Evolutionary conservation across 495 filamentous ascomycete genomes (phyloP), one percentile per base, ranked within the genome.

Genomic region (Penicillium parvum): DNA sequence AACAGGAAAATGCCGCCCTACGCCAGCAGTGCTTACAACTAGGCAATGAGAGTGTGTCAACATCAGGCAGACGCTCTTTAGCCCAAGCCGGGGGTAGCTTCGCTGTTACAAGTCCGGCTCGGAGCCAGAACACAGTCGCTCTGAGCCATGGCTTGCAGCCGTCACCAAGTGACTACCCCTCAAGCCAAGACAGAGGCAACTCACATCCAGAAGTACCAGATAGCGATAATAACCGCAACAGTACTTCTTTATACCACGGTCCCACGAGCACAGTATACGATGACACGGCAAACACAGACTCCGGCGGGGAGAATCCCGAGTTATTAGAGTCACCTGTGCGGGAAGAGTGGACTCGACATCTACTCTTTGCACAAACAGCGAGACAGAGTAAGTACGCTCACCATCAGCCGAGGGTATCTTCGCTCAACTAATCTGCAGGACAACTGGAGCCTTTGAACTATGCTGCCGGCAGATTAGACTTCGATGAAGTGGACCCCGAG

Each of bases 401-500:
- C 7, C 7, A 11, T 10, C 4, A 38, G 14, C 3, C 1, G 11
- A 25, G 23, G 15, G 26, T 21, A 10, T 32, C 8, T 10, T 32
- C 41, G 29, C 47, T 16, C 1, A 4, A 18, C 8, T n/a, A 2
- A 18, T 17, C 8, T 3, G 27, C 17, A 64, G 53, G 65, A 28
- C 61, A 67, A 36, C 26, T 60, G 14, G 64, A 65, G 17, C 42
- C 51, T 1, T 37, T 64, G n/a, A 58, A 67, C 25, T 41, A 64
- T 15, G 37, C 50, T 1, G 41, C 45, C 2, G 43, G 52, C 10
- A 63, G 49, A 18, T 57, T 69, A 4, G 66, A 72, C 34, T 66
- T 72, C 37, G 68, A 71, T 49, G 66, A 60, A 12, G 32, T 68
- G 0, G 63, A 68, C 23, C 58, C 60, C 11, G 61, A 64, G 7